Evolutionary conservation across 306 rosid species (phyloP).

Genomic region (Ceratonia siliqua): DNA sequence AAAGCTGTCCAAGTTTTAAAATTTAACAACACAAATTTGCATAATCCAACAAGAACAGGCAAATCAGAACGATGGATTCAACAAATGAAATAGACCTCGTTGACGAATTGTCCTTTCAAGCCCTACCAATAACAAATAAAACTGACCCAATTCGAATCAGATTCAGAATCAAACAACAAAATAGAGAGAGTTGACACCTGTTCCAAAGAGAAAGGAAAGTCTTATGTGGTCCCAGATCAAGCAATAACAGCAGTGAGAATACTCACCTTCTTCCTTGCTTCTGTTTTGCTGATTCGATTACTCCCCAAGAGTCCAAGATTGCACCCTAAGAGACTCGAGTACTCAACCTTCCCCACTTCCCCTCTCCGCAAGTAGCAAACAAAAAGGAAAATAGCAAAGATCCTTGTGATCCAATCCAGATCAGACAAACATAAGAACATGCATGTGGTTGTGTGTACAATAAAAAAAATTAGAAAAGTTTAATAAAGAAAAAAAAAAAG

Average conservation of each 20-base stretch:
- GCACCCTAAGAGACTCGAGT: constrained; percentile 31
- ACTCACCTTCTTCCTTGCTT: constrained; percentile 65
- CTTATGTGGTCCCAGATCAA: constrained; percentile 52
- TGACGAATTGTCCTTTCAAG: constrained; percentile 40
- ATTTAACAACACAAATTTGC: constrained; percentile 22
- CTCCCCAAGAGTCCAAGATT: constrained; percentile 52
- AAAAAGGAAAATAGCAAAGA: constrained; percentile 59
- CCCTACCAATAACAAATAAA: constrained; percentile 38
- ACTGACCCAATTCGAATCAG: constrained; percentile 46
- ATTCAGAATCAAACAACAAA: constrained; percentile 42
- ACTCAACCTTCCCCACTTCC: constrained; percentile 53
- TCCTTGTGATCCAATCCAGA: constrained; percentile 96
- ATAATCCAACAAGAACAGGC: constrained; percentile 26
- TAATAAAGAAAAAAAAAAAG: neutral
- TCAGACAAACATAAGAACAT: constrained; percentile 84
- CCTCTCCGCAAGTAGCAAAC: constrained; percentile 47
- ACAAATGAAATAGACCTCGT: constrained; percentile 41
- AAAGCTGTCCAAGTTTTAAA: constrained; percentile 27
- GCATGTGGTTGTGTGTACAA: constrained; percentile 73
- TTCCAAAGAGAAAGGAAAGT: constrained; percentile 46
- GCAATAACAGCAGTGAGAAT: constrained; percentile 47
- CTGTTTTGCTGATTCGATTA: constrained; percentile 53
- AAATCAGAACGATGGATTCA: constrained; percentile 35
- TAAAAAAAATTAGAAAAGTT: constrained; percentile 12
- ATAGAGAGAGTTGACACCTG: constrained; percentile 26